phyloP scores from a whole-genome alignment of 257 asterid species.

The Plantago ovata region DNA sequence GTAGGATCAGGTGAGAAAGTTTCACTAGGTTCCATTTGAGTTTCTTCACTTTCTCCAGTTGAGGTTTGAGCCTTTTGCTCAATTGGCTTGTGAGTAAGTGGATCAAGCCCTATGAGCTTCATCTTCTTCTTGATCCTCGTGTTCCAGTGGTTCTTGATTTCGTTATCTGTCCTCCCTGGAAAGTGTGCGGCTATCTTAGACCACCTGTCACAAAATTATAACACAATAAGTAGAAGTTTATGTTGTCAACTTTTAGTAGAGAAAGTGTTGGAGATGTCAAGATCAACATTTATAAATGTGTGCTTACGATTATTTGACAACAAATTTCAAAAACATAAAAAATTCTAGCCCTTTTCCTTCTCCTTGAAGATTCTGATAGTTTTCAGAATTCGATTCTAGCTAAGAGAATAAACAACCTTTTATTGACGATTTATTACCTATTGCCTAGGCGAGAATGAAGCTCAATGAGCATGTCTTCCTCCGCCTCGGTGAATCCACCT shows the following conservation, averaged over 20 bases:
- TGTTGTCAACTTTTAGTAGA: no score
- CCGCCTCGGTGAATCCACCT: constrained; percentile 75
- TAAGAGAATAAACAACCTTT: background rate
- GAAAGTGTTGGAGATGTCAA: no score
- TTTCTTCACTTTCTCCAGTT: constrained; percentile 20
- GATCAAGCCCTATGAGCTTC: constrained; percentile 38
- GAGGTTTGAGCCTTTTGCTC: constrained; percentile 8
- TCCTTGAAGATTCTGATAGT: no score
- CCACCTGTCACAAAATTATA: constrained; percentile 44
- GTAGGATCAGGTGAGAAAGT: constrained; percentile 1
- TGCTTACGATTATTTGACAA: no score
- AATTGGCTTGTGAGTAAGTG: constrained; percentile 40
- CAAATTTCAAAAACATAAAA: no score
- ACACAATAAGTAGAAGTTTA: background rate
- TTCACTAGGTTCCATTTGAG: constrained; percentile 14
- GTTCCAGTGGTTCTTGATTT: constrained; percentile 54
- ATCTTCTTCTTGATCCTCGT: constrained; percentile 52
- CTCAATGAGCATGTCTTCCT: constrained; percentile 76
- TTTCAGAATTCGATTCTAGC: no score
- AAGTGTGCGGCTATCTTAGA: constrained; percentile 82
- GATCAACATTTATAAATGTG: no score
- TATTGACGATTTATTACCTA: constrained; percentile 35
- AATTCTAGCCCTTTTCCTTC: no score
- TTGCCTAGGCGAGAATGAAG: constrained; percentile 81
- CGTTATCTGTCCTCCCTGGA: constrained; percentile 51